Conservation (phyloP, 2,329 filamentous ascomycete species). For the Colletotrichum liaoningense region DNA sequence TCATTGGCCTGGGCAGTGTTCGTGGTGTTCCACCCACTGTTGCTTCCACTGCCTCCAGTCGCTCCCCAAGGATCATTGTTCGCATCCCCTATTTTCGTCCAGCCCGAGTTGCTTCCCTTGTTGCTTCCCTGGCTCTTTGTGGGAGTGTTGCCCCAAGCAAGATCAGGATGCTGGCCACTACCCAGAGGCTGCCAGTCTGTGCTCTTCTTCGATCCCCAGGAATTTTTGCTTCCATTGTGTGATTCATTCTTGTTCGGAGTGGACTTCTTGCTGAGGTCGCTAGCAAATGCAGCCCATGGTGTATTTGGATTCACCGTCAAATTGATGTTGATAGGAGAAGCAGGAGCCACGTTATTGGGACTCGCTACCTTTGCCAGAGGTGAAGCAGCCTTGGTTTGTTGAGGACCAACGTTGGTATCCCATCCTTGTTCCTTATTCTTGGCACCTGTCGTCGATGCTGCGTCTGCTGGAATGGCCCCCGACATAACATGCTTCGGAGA, state of each 20-base stretch:
- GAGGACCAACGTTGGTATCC: conserved; percentile 33
- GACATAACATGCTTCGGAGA: conserved; percentile 26
- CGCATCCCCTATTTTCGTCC: conserved; percentile 6
- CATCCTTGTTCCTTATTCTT: conserved; percentile 37
- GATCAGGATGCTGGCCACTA: conserved; percentile 29
- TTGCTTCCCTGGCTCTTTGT: conserved; percentile 8
- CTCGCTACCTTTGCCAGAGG: conserved; percentile 3
- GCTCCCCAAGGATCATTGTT: conserved; percentile 22
- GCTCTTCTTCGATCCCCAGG: conserved; percentile 34
- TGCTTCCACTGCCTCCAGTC: conserved; percentile 23
- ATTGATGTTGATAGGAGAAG: conserved; percentile 30
- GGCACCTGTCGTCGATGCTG: conserved; percentile 15
- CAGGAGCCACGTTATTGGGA: conserved; percentile 5
- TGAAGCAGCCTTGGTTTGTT: conserved; percentile 1
- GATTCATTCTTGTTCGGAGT: conserved; percentile 16
- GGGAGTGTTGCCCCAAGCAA: conserved; percentile 10
- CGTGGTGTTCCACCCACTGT: conserved; percentile 25
- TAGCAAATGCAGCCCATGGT: conserved; percentile 28
- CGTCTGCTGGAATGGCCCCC: conserved; percentile 9
- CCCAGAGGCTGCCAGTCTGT: conserved; percentile 14
- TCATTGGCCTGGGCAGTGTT: conserved; percentile 32
- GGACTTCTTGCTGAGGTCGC: conserved; percentile 19
- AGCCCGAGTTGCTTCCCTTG: conserved; percentile 5
- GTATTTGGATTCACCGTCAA: conserved; percentile 33
- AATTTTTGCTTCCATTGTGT: conserved; percentile 28